Evolutionary conservation across 352 stramenopile species (phyloP), one percentile per base, ranked within the genome.

Genomic region (Phytophthora tubulina): DNA sequence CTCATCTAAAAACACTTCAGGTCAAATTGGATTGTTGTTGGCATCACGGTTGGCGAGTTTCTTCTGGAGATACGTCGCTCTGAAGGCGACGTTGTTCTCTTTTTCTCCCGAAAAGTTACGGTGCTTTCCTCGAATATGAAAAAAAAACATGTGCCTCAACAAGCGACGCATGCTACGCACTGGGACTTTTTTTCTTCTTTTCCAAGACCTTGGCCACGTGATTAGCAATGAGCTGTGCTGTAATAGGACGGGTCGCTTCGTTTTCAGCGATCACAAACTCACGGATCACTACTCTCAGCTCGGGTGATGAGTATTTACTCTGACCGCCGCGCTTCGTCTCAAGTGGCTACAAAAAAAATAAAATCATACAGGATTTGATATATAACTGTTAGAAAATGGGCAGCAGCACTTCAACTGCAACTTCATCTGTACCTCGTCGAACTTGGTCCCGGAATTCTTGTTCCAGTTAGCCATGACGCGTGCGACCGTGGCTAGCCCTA

Each of bases 1-100:
- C 32, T 71, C 68, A 38, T 75, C 61, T 1, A 75, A 38, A 42
- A 67, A 67, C 2, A 71, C 61, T 44, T 75, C 68, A 2, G 68
- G 68, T 9, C 39, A 46, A 3, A 71, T 36, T 15, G 64, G 50
- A 52, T 62, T 69, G 30, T 62, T 50, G 27, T 59, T 69, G 2
- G 2, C 13, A 45, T 62, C 61, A n/a, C 32, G 50, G 11, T 69
- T 69, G 6, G 42, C 36, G 11, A 67, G 27, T n/a, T 67, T 60
- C 7, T 33, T 46, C 21, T 67, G 49, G 21, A 67, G 9, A 59
- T 67, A 67, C 35, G 59, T 59, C 13, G 59, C 49, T 50, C 33
- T 1, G 11, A 61, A 69, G 0, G 32, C 51, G 1, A 69, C 51
- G 27, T 69, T 62, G 32, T 69, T 62, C n/a, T 42, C 33, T 9